phyloP scores from a whole-genome alignment of 2,329 filamentous ascomycete genomes.

The Teratosphaeria pseudoeucalypti region DNA sequence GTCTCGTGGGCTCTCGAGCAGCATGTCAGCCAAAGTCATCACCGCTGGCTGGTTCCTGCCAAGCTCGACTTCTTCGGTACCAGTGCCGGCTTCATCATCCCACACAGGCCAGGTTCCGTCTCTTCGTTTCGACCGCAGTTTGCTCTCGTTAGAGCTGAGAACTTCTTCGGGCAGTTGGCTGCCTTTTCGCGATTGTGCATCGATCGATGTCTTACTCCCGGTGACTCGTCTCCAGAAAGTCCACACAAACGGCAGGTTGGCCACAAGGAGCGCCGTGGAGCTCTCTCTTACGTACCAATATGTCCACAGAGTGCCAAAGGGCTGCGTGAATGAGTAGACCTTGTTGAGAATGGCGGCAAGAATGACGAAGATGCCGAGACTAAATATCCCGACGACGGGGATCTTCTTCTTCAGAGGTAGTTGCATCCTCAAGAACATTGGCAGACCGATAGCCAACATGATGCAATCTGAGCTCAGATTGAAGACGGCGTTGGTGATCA shows the following conservation, averaged over 20 bases:
- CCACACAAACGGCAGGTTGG: slow-evolving; percentile 52
- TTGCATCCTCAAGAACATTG: slow-evolving; percentile 34
- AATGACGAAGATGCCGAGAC: slow-evolving; percentile 47
- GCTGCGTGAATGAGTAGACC: slow-evolving; percentile 49
- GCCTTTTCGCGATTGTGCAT: slow-evolving; percentile 1
- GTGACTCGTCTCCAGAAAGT: slow-evolving; percentile 38
- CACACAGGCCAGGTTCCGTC: not conserved
- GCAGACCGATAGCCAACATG: slow-evolving; percentile 35
- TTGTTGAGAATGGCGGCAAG: slow-evolving; percentile 51
- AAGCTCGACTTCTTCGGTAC: slow-evolving; percentile 4
- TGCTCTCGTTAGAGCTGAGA: not conserved
- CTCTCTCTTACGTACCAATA: slow-evolving; percentile 53
- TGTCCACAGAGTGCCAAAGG: slow-evolving; percentile 47
- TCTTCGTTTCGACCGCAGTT: slow-evolving; percentile 3
- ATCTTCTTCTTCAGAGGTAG: slow-evolving; percentile 41
- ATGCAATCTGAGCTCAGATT: slow-evolving; percentile 38
- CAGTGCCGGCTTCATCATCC: not conserved
- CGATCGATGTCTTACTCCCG: slow-evolving; percentile 22
- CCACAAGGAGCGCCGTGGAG: slow-evolving; percentile 49
- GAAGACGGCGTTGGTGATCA: slow-evolving; percentile 29
- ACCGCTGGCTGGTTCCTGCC: not conserved
- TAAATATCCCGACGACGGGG: slow-evolving; percentile 45
- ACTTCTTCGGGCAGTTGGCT: not conserved
- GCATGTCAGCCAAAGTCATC: slow-evolving; percentile 11
- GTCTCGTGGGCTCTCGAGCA: slow-evolving; percentile 5